Evolutionary conservation across 2,329 filamentous ascomycete genomes (phyloP), one percentile per base, ranked within the genome.

Genomic region (Raffaelea albimanens): DNA sequence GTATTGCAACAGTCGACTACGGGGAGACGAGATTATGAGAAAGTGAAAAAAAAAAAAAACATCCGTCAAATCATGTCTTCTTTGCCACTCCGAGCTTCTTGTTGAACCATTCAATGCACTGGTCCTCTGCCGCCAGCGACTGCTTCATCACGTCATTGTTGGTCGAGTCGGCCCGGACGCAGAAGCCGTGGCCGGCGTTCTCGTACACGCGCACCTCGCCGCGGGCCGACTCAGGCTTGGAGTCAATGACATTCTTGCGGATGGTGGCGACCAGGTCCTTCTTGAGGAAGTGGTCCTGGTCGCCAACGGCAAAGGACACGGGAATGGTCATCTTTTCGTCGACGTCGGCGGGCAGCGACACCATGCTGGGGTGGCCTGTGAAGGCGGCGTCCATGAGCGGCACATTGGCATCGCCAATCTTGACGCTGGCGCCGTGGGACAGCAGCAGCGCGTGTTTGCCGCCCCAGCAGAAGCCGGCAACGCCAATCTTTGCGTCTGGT

Each of bases 381-480:
- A 78, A 78, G 8, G 58, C 73, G 7, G 66, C 73, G 52, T 78
- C 70, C 39, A 79, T 60, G 10, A 80, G 63, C 3, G 65, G 50
- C 58, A 57, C 34, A 54, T 60, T 18, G 60, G 56, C 23, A 7
- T 34, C 33, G n/a, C 21, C 20, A n/a, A 21, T 9, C 22, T 48
- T 49, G 3, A 48, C 48, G 29, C 47, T 50, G 25, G 52, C 53
- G 38, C 52, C 52, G 50, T 68, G 65, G 11, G 68, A 64, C 3
- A 82, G 67, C n/a, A 68, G 58, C 9, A 77, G 57, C 2, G 68
- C 62, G 53, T 80, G 70, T 51, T 75, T 73, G 21, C 76, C 80
- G 21, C 79, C 79, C 78, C 78, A 83, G 65, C 77, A 82, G 63
- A 79, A 82, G 1, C 79, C 80, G 0, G 74, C 74, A 0, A 67